Evolutionary conservation across 176 grass and related monocot species (phyloP).

Genomic region (Guadua angustifolia): DNA sequence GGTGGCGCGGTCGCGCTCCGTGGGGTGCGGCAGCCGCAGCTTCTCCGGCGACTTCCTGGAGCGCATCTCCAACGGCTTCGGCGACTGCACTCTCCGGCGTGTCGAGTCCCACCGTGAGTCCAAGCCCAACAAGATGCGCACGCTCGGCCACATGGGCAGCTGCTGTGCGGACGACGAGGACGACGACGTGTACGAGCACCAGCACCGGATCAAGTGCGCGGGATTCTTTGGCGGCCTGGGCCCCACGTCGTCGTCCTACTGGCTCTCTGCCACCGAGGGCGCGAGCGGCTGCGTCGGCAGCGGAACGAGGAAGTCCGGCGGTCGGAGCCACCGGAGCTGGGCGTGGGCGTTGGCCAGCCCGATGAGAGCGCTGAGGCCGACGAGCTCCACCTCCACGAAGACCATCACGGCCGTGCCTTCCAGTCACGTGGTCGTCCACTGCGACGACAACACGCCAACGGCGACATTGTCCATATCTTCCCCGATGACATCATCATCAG

Average conservation of each 20-base stretch:
- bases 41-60: slow-evolving; percentile 92
- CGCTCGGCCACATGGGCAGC: slow-evolving; percentile 9
- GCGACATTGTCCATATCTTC: slow-evolving; percentile 45
- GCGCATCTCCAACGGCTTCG: slow-evolving; percentile 80
- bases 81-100: slow-evolving; percentile 79
- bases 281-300: slow-evolving; percentile 32
- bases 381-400: slow-evolving; percentile 57
- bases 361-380: slow-evolving; percentile 73
- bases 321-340: slow-evolving; percentile 58
- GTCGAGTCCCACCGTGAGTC: slow-evolving; percentile 81
- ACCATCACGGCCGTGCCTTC: slow-evolving; percentile 48
- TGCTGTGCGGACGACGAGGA: slow-evolving; percentile 26
- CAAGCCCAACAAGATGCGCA: slow-evolving; percentile 52
- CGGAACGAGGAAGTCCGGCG: slow-evolving; percentile 13
- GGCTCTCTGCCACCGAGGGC: slow-evolving; percentile 59
- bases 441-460: slow-evolving; percentile 39
- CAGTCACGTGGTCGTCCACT: slow-evolving; percentile 16
- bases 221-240: slow-evolving; percentile 68
- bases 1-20: slow-evolving; percentile 78
- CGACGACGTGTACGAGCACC: slow-evolving; percentile 43
- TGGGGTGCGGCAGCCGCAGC: slow-evolving; percentile 79
- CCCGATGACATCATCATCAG: slow-evolving; percentile 20
- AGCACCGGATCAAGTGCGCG: slow-evolving; percentile 64
- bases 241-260: slow-evolving; percentile 60
- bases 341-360: slow-evolving; percentile 82